Base-by-base conservation (phyloP, 164 flowering plant genomes). In the Sedum album region DNA sequence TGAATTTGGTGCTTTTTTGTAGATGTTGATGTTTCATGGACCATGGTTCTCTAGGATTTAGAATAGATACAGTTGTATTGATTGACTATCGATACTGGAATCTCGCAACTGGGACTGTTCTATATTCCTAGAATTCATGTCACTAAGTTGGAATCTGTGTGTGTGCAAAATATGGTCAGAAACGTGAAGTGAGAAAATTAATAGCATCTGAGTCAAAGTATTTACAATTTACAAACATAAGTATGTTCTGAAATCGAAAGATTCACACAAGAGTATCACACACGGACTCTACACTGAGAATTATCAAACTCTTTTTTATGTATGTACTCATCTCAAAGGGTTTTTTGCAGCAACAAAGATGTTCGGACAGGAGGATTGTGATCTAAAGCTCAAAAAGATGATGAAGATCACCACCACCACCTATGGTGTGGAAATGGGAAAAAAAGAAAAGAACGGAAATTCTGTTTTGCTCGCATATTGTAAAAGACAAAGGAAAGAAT, bases 321-420 rank as follows among this genome's bases (percentile, higher is more conserved):
- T 57, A 6, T 57, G 20, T 11, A 57, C 33, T 9, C 13, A 28
- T 57, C 17, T 57, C 62, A 26, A 57, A 26, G 31, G 23, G 11
- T 21, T 11, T 28, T 57, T 1, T 57, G 62, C 62, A 28, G 31
- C 31, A 26, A 13, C 33, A 28, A 57, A 30, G 13, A 11, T 23
- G 26, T 25, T 23, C 11, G 20, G 17, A 28, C 62, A 57, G 62
- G 62, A 55, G 30, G 20, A 57, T 57, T 33, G 33, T 57, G 33
- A 28, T 57, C 62, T 57, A 28, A 30, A 57, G 62, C 62, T 57
- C 62, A 57, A 57, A 57, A 57, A 57, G 62, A 57, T 57, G 62
- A 33, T 28, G 33, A 28, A 28, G 62, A 57, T 30, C 33, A 44
- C 48, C 48, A 28, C 48, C 48, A 28, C 62, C 33, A 8, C 61